Conservation (phyloP, 176 grass and related monocot species). For the Phyllostachys edulis region DNA sequence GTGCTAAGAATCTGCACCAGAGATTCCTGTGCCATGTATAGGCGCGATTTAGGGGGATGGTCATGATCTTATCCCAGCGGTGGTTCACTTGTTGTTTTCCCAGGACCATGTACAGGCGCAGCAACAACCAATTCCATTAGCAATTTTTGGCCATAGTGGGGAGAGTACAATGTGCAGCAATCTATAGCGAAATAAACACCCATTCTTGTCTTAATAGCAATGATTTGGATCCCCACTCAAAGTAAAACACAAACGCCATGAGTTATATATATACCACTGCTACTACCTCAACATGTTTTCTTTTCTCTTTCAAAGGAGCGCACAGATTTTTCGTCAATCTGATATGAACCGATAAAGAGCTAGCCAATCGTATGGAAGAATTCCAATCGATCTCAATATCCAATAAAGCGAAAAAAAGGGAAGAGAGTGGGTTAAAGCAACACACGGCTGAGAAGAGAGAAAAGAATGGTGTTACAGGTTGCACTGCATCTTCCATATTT, state of each 20-base stretch:
- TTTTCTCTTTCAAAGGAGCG: background rate
- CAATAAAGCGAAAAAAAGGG: background rate
- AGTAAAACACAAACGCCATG: background rate
- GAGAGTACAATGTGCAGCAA: background rate
- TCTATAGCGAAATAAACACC: background rate
- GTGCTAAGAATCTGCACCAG: background rate
- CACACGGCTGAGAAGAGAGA: background rate
- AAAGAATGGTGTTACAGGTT: background rate
- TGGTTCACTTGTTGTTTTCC: constrained; percentile 40
- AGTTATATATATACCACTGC: too few species aligned
- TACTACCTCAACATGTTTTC: background rate
- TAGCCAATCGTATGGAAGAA: background rate
- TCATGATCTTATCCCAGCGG: background rate
- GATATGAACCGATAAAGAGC: background rate
- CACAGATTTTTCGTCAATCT: background rate
- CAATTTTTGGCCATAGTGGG: background rate
- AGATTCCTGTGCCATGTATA: background rate
- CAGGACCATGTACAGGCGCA: constrained; percentile 30
- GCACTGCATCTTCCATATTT: background rate
- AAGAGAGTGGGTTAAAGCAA: background rate
- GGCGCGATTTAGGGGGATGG: background rate
- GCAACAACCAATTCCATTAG: constrained; percentile 8
- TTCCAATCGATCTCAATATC: background rate
- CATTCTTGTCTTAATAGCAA: background rate
- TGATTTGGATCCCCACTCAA: constrained; percentile 16